Conservation (phyloP, 768 basidiomycete species). For the Xerocomus potaroensis region DNA sequence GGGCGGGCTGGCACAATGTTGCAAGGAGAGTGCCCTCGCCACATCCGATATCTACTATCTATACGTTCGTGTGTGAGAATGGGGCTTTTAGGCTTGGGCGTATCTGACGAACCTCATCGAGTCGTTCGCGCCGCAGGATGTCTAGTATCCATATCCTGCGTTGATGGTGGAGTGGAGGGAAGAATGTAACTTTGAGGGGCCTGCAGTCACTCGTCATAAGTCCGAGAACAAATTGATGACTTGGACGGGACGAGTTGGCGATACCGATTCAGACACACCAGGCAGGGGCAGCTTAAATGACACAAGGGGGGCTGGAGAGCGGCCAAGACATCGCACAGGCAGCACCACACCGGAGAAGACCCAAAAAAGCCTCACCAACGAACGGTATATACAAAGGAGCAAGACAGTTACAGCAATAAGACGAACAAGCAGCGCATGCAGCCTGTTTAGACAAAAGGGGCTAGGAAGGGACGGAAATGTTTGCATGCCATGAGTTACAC, state of each 20-base stretch:
- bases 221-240: slow-evolving; percentile 1
- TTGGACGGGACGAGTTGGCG: background rate
- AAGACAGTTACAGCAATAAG: slow-evolving; percentile 2
- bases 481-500: background rate
- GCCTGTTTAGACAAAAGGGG: background rate
- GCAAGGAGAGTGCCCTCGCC: slow-evolving; percentile 74
- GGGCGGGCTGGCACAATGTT: slow-evolving; percentile 69
- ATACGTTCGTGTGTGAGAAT: background rate
- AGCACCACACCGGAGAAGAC: slow-evolving; percentile 19
- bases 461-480: slow-evolving; percentile 1
- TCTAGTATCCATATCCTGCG: slow-evolving; percentile 70
- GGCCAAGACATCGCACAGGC: slow-evolving; percentile 2
- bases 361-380: slow-evolving; percentile 14
- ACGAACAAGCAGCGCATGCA: slow-evolving; percentile 6
- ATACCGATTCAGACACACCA: background rate
- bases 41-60: slow-evolving; percentile 84
- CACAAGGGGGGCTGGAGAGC: background rate
- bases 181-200: slow-evolving; percentile 53
- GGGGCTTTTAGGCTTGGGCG: background rate
- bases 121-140: slow-evolving; percentile 50
- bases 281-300: background rate
- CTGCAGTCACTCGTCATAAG: slow-evolving; percentile 17
- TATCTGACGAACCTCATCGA: slow-evolving; percentile 43
- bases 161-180: slow-evolving; percentile 64
- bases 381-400: background rate